Evolutionary conservation across 2,329 filamentous ascomycete species (phyloP).

Genomic region (Fusarium newnesense): DNA sequence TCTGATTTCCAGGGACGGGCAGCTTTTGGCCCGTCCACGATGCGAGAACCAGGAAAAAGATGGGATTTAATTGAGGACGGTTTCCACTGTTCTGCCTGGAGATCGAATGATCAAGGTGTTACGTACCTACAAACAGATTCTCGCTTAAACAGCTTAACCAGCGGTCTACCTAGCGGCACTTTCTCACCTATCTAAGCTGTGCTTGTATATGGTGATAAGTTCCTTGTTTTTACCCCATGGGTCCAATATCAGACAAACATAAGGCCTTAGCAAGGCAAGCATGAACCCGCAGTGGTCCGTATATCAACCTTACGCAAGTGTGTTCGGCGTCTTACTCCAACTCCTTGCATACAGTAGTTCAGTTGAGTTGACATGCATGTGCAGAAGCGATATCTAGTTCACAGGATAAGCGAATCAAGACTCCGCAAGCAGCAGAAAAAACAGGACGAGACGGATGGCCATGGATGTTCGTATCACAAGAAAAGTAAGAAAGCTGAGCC

Average conservation of each 20-base stretch:
- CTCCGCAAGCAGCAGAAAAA: conserved; percentile 21
- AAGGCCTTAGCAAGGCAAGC: conserved; percentile 10
- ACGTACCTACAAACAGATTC: not conserved
- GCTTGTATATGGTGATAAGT: not conserved
- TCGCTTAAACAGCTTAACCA: conserved; percentile 8
- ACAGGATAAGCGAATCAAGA: conserved; percentile 30
- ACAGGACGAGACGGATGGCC: conserved; percentile 5
- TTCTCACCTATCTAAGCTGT: not conserved
- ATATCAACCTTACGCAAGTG: conserved; percentile 16
- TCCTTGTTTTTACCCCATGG: conserved; percentile 25
- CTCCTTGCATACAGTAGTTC: conserved; percentile 35
- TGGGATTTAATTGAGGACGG: conserved; percentile 14
- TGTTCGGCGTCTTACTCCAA: conserved; percentile 23
- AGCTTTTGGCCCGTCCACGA: conserved; percentile 33
- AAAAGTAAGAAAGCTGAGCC: conserved; percentile 9
- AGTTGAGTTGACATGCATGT: conserved; percentile 39
- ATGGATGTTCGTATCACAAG: conserved; percentile 12
- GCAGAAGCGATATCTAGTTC: conserved; percentile 25
- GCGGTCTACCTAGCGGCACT: not conserved
- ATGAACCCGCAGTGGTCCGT: conserved; percentile 33
- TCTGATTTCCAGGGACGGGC: conserved; percentile 22
- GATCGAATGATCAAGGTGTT: conserved; percentile 29
- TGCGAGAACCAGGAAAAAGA: conserved; percentile 19
- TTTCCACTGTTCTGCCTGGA: conserved; percentile 20
- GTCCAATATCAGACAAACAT: not conserved